These are phyloP conservation scores for Apiotrichum mycotoxinovorans DNA, from an alignment of 1,284 basidiomycete genomes.

Conservation along the genomic window DNA sequence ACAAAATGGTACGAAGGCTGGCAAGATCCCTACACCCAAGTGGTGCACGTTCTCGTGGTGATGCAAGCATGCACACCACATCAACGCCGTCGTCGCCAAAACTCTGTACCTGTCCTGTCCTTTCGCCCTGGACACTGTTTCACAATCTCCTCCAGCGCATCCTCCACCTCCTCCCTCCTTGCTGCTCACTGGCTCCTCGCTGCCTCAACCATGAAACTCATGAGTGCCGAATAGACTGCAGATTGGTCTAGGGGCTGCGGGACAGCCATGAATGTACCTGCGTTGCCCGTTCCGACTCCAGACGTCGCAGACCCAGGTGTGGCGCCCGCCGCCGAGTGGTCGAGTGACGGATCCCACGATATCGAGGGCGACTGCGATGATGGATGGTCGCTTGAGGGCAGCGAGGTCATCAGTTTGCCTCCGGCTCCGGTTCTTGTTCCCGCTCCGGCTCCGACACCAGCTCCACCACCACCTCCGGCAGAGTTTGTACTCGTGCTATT, in stretches of 20 bases:
- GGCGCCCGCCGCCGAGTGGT: neutral
- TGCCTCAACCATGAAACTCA: constrained; percentile 30
- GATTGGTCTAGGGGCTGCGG: constrained; percentile 13
- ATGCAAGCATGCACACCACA: no score
- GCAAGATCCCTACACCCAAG: no score
- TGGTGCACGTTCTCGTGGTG: no score
- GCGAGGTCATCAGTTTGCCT: neutral
- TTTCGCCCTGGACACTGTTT: no score
- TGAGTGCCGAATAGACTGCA: constrained; percentile 26
- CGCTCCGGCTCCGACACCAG: no score
- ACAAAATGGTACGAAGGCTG: no score
- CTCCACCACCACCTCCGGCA: no score
- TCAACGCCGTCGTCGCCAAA: no score
- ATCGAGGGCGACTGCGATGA: neutral
- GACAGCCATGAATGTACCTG: neutral
- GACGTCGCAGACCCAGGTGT: neutral
- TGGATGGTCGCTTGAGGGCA: no score
- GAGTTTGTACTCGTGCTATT: no score
- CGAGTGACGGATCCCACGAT: neutral
- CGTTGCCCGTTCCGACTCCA: neutral
- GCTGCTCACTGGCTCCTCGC: constrained; percentile 10
- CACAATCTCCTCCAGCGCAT: no score
- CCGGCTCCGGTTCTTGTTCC: neutral
- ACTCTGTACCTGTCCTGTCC: neutral
- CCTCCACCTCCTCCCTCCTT: no score